phyloP scores from a whole-genome alignment of 2,329 filamentous ascomycete genomes.

The Raffaelea arxii region DNA sequence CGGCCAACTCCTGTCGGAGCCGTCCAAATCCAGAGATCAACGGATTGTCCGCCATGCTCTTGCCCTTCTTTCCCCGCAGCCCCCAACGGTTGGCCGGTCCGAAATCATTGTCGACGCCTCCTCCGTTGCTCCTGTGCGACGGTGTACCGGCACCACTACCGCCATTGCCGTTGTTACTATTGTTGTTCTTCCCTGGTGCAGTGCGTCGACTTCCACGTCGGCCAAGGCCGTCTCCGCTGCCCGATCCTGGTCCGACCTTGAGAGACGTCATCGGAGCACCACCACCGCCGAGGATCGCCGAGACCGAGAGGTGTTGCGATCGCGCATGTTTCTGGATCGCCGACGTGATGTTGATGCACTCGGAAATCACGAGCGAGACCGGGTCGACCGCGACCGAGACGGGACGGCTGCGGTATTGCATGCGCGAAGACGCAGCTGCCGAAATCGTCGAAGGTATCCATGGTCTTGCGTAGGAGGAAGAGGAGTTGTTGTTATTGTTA shows the following conservation, averaged over 20 bases:
- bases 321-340: constrained; percentile 96
- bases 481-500: too few relatives aligned
- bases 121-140: constrained; percentile 37
- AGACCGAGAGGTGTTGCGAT: constrained; percentile 92
- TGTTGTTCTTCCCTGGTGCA: neutral
- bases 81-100: constrained; percentile 81
- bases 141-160: constrained; percentile 45
- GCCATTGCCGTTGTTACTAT: neutral
- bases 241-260: constrained; percentile 4
- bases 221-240: constrained; percentile 3
- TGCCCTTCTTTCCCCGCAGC: constrained; percentile 85
- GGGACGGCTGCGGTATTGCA: constrained; percentile 50
- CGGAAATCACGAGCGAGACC: constrained; percentile 87
- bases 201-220: constrained; percentile 5
- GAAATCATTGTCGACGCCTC: constrained; percentile 27
- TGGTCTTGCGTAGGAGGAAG: neutral
- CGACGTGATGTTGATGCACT: constrained; percentile 97
- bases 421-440: constrained; percentile 27
- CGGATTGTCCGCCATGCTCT: constrained; percentile 95
- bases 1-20: constrained; percentile 76
- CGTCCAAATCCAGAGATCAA: constrained; percentile 91
- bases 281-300: constrained; percentile 79
- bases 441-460: neutral
- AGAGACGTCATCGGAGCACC: constrained; percentile 28
- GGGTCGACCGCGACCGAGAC: constrained; percentile 81